These are phyloP conservation scores for Cynara cardunculus DNA, from an alignment of 129 eudicot species.

Conservation along the genomic window DNA sequence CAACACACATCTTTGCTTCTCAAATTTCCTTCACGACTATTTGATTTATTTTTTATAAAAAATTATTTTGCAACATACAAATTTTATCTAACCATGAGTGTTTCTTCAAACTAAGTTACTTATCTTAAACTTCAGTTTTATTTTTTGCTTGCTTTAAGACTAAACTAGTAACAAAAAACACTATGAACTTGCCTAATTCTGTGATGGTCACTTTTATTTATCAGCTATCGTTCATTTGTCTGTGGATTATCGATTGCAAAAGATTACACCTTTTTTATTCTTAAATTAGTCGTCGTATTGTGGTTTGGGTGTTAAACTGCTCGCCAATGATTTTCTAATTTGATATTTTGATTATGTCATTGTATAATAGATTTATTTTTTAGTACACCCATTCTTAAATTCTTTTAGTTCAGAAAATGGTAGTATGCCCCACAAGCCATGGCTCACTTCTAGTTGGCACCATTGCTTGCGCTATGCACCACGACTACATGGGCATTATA, in stretches of 20 bases:
- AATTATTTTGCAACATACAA: not conserved
- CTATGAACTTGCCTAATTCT: not conserved
- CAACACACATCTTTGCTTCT: not conserved
- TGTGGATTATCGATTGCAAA: not conserved
- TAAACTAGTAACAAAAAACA: slow-evolving; percentile 4
- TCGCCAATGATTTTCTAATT: not conserved
- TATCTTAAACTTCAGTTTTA: not conserved
- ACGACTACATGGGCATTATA: not conserved
- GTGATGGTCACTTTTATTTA: not conserved
- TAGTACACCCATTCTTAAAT: not conserved
- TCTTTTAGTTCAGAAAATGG: not conserved
- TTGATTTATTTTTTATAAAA: not conserved
- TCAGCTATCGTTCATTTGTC: not conserved
- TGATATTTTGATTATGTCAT: not conserved
- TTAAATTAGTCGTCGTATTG: not conserved
- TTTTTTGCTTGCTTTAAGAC: not conserved
- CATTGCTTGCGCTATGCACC: not conserved
- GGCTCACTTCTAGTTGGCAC: not conserved
- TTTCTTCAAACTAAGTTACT: slow-evolving; percentile 14
- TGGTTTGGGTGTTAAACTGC: not conserved
- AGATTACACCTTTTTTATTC: not conserved
- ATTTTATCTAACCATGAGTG: not conserved
- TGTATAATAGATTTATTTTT: not conserved
- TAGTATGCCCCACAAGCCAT: slow-evolving; percentile 4
- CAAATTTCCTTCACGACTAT: not conserved